Base-by-base conservation (phyloP, 352 stramenopile genomes). In the Aphanomyces invadans region DNA sequence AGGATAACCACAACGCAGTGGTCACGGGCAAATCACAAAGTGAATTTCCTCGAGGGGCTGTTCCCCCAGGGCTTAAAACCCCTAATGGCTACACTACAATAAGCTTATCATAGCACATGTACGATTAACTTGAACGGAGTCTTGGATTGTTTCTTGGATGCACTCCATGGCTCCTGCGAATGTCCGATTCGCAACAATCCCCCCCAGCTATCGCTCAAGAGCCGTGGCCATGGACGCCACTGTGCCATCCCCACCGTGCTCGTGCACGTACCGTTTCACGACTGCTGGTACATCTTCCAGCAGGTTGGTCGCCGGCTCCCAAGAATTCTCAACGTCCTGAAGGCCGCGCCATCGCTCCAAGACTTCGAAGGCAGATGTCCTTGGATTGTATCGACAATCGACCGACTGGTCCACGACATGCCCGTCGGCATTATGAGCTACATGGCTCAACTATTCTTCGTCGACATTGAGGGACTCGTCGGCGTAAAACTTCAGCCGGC, bases 401-500 rank as follows among this genome's bases (percentile, higher is more conserved):
- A 54, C 7, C 0, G 52, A 36, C 2, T 64, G 38, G 4, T 64
- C 56, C 7, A 64, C 4, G 0, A 64, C 56, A 2, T 64, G 56
- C 0, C 56, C 56, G 1, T 64, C 56, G 2, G 56, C 56, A 2
- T 52, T 64, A 29, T 64, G 56, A 0, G 56, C 56, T 15, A 64
- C 25, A 52, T 52, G 38, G 44, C 56, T 7, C 2, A 64, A 2
- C 11, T 52, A 29, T 49, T 64, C 56, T 31, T 64, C 56, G n/a
- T 26, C 25, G 0, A 64, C 56, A 49, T 64, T 19, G 0, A 64
- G 2, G 19, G 56, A 52, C 19, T 64, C 38, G 44, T 64, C 56
- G 38, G 56, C 56, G 2, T 64, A 64, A 1, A 64, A 64, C 44
- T 54, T 51, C 7, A 64, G 56, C 25, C 56, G 56, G 52, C 29